Percentiles rank a stretch among this genome's conserved stretches.
Conservation (phyloP, 2,329 filamentous ascomycete species). For the Aspergillus candidus region DNA sequence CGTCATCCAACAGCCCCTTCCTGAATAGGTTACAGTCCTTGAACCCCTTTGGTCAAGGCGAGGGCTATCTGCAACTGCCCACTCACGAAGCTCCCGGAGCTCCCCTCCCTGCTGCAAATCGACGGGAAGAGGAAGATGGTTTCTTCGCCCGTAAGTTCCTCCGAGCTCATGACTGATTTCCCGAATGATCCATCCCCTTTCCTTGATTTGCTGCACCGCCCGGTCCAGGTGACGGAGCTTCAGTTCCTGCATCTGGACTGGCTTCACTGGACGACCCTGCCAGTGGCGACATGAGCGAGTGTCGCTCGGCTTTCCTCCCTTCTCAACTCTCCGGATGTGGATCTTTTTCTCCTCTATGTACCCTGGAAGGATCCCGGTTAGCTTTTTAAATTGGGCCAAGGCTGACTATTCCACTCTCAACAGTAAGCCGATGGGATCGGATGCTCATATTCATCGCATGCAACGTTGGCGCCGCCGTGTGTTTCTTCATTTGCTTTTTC, state of each 20-base stretch:
- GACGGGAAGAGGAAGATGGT: conserved; percentile 89
- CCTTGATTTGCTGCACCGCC: conserved; percentile 18
- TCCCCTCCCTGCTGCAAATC: conserved; percentile 73
- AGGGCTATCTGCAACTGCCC: conserved; percentile 85
- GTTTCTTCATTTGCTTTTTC: conserved; percentile 86
- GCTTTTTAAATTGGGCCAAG: conserved; percentile 4
- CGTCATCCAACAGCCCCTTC: conserved; percentile 56
- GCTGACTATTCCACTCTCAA: conserved; percentile 19
- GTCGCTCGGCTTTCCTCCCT: conserved; percentile 1
- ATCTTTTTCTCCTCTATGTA: background rate
- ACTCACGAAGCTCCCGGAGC: conserved; percentile 77
- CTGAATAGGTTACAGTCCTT: conserved; percentile 74
- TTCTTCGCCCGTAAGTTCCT: conserved; percentile 84
- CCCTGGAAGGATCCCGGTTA: too few species aligned
- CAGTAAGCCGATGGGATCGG: conserved; percentile 97
- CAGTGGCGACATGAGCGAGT: conserved; percentile 6
- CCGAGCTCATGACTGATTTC: conserved; percentile 18
- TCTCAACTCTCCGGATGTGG: background rate
- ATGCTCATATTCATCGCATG: conserved; percentile 86
- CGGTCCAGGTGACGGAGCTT: conserved; percentile 28
- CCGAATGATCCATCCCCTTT: conserved; percentile 2
- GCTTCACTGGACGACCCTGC: conserved; percentile 19
- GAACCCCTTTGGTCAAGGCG: conserved; percentile 73
- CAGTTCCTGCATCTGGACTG: conserved; percentile 36
- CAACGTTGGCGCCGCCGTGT: conserved; percentile 80